Base-by-base conservation (phyloP, 257 asterid species). In the Echium plantagineum region DNA sequence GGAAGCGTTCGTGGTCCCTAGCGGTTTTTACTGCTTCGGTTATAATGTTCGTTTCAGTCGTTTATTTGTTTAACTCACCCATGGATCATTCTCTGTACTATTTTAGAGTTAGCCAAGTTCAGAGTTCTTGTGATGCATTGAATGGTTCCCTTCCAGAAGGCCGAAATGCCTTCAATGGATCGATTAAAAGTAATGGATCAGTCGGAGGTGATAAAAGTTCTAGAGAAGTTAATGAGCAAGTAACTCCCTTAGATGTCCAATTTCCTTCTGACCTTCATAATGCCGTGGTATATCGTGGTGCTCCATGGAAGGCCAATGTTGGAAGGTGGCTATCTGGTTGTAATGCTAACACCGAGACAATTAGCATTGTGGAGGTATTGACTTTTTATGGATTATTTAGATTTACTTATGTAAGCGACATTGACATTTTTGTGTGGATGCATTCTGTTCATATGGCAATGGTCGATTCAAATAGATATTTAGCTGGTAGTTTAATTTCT, bases 321-420 rank as follows among this genome's bases (percentile, higher is more conserved):
- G 98, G 98, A 38, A 75, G 81, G 52, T 93, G 98, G 98, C 69
- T 93, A 69, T 85, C 94, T 47, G 94, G 90, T 8, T 93, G 98
- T 63, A 78, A 82, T 53, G 54, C 81, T 16, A 81, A 70, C 32
- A 49, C 64, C 35, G 55, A 66, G n/a, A 69, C 77, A 15, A 81
- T 84, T 56, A 72, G 77, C 64, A 70, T 93, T 46, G 66, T 74
- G 21, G 97, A 93, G 98, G 98, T 93, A 80, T 55, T 54, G 15
- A 26, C 32, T 66, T 58, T 18, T 16, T 35, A 35, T 35, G 26
- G 26, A 24, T 24, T 3, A 1, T 35, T 19, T 53, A 2, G 1
- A n/a, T 18, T 53, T 53, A 53, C 3, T 2, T 53, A 42, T 17
- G 57, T 52, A 52, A 51, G 26, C 21, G 26, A 52, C n/a, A 17